These are phyloP conservation scores for Venustampulla echinocandica DNA, from an alignment of 495 filamentous ascomycete species.

Conservation along the genomic window DNA sequence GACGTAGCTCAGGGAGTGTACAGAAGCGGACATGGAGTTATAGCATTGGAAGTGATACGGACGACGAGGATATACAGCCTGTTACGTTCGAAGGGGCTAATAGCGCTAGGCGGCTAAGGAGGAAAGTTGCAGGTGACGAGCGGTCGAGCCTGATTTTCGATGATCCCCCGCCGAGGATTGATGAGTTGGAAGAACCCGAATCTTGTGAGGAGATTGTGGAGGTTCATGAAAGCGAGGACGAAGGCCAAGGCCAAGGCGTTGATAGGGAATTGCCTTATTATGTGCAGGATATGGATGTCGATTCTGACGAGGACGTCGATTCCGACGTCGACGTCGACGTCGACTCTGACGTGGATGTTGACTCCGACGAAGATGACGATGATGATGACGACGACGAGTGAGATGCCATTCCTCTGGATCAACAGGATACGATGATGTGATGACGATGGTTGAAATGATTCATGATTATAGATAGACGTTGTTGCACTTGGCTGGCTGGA, in stretches of 20 bases:
- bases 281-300: constrained; percentile 30
- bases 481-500: constrained; percentile 1
- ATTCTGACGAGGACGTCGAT: constrained; percentile 23
- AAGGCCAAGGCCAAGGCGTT: constrained; percentile 3
- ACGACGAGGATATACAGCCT: constrained; percentile 41
- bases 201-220: constrained; percentile 39
- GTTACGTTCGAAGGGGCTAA: constrained; percentile 22
- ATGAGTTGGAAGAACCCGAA: constrained; percentile 43
- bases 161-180: constrained; percentile 41
- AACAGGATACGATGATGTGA: background rate
- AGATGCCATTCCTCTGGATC: background rate
- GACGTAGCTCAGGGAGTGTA: constrained; percentile 44
- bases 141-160: constrained; percentile 40
- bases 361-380: constrained; percentile 18
- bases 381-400: constrained; percentile 16
- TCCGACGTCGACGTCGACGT: too few relatives aligned
- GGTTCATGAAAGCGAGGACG: constrained; percentile 28
- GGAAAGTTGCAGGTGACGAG: constrained; percentile 36
- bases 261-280: constrained; percentile 42
- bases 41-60: constrained; percentile 44
- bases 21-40: constrained; percentile 46
- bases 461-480: constrained; percentile 6
- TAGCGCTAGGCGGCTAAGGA: constrained; percentile 37
- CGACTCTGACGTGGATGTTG: too few relatives aligned
- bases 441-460: constrained; percentile 6